A percentile compares a stretch with the other conserved stretches of the same genome.
phyloP scores from a whole-genome alignment of 345 rosid genomes.

The Corymbia maculata region DNA sequence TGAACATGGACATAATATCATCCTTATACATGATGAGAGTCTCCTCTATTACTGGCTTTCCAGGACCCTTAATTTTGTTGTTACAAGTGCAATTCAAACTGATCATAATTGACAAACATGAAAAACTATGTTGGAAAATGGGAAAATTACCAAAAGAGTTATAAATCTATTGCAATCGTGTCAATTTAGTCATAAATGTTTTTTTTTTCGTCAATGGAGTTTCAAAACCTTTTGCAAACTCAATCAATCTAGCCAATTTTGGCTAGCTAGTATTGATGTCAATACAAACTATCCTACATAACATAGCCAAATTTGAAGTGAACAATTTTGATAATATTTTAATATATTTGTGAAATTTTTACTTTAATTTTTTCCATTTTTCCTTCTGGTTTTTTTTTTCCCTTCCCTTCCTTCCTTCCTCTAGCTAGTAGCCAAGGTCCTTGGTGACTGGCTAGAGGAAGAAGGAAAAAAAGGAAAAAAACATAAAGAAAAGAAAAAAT shows the following conservation, averaged over 20 bases:
- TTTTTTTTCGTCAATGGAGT: neutral
- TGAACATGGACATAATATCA: neutral
- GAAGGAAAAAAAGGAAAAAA: too few relatives aligned
- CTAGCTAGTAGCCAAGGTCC: neutral
- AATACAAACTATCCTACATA: neutral
- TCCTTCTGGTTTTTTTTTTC: too few relatives aligned
- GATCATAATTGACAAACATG: neutral
- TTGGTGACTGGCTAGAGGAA: neutral
- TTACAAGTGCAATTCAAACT: neutral
- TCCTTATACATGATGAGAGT: neutral
- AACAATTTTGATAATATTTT: too few relatives aligned
- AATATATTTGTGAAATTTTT: too few relatives aligned
- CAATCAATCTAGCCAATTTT: too few relatives aligned
- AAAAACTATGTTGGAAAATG: neutral
- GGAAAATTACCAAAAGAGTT: neutral
- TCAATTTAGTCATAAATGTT: too few relatives aligned
- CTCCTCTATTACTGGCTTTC: neutral
- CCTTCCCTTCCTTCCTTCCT: too few relatives aligned
- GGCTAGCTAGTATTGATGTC: fast-evolving
- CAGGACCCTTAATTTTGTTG: neutral
- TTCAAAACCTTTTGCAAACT: too few relatives aligned
- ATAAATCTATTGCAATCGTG: too few relatives aligned
- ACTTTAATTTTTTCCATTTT: too few relatives aligned
- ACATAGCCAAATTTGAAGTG: fast-evolving
- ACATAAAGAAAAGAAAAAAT: too few relatives aligned